Conservation (phyloP, 2,329 filamentous ascomycete species). For the Aspergillus sp. region DNA sequence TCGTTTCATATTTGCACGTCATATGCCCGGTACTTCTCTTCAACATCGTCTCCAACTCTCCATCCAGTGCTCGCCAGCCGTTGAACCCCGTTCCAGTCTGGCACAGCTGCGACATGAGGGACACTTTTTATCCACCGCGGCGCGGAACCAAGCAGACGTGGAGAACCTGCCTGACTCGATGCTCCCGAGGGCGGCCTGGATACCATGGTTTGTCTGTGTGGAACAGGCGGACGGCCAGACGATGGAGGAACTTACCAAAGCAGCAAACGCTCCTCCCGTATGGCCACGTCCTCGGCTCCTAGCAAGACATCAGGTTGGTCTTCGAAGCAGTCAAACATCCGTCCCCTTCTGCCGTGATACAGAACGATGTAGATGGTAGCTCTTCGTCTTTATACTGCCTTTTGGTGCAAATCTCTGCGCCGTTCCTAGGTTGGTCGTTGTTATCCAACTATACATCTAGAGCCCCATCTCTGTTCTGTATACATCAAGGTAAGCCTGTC, state of each 20-base stretch:
- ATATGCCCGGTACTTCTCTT: conserved; percentile 1
- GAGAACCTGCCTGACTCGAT: not conserved
- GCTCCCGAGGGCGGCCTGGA: conserved; percentile 4
- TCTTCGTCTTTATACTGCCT: not conserved
- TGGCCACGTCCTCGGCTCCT: conserved; percentile 6
- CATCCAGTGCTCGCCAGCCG: conserved; percentile 3
- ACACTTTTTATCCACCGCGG: conserved; percentile 2
- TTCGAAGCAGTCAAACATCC: conserved; percentile 7
- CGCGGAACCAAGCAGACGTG: conserved; percentile 1
- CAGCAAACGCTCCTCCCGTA: conserved; percentile 4
- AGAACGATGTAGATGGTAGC: not conserved
- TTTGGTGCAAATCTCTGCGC: not conserved
- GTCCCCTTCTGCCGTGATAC: conserved; percentile 1
- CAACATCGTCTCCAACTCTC: not conserved
- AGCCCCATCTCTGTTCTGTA: conserved; percentile 1
- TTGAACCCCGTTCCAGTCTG: not conserved
- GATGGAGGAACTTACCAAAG: not conserved
- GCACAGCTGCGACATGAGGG: not conserved
- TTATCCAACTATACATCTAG: conserved; percentile 4
- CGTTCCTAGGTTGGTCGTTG: not conserved
- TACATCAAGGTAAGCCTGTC: not conserved
- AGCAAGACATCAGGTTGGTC: conserved; percentile 9
- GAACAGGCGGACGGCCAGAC: not conserved
- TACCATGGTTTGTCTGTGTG: not conserved
- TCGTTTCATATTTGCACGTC: not conserved